Conservation (phyloP, 2,329 filamentous ascomycete genomes). For the Claviceps capensis region DNA sequence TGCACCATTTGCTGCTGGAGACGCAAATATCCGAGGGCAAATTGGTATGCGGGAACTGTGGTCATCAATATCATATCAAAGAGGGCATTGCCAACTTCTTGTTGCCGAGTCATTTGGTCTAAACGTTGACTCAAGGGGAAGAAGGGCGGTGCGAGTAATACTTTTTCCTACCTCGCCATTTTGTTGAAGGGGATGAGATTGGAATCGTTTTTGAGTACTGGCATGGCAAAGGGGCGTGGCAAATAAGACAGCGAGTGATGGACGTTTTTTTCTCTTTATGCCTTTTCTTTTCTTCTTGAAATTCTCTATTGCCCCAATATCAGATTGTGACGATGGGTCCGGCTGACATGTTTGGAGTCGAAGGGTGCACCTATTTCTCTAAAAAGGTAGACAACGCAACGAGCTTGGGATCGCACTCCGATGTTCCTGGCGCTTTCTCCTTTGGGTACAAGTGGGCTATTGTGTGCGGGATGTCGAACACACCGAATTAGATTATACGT, state of each 20-base stretch:
- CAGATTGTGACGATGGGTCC: background rate
- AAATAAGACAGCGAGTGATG: background rate
- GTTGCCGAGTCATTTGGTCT: conserved; percentile 77
- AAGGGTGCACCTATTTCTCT: background rate
- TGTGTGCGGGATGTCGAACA: background rate
- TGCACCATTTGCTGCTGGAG: conserved; percentile 75
- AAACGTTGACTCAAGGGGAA: background rate
- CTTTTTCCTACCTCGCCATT: conserved; percentile 72
- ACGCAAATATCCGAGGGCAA: conserved; percentile 83
- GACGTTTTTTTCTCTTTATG: background rate
- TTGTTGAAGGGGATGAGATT: background rate
- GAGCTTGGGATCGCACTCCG: background rate
- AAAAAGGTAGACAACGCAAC: background rate
- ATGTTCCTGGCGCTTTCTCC: background rate
- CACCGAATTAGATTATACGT: background rate
- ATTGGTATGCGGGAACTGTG: conserved; percentile 80
- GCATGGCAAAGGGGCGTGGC: background rate
- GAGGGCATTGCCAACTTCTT: conserved; percentile 96
- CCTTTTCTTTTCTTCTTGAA: background rate
- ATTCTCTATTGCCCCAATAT: no score
- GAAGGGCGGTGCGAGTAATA: conserved; percentile 90
- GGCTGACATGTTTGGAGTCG: conserved; percentile 3
- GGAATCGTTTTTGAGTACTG: background rate
- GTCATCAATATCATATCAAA: conserved; percentile 85
- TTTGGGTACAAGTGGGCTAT: background rate